Evolutionary conservation across 2,329 filamentous ascomycete genomes (phyloP).

Genomic region (Colletotrichum brevisporum): DNA sequence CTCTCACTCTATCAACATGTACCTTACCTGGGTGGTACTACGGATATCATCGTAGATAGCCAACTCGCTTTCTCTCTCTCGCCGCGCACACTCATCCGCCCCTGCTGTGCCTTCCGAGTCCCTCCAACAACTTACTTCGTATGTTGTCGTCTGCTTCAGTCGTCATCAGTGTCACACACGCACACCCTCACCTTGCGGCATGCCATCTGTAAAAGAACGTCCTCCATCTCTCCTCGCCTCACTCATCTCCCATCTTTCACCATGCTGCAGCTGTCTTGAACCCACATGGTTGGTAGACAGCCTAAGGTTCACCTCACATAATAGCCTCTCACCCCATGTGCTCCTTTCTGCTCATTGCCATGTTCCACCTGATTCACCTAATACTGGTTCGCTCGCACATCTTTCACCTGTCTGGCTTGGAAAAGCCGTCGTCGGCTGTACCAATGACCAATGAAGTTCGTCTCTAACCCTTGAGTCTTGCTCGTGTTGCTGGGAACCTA

Average conservation of each 20-base stretch:
- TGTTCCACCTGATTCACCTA: conserved; percentile 2
- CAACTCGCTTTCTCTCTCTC: too few relatives aligned
- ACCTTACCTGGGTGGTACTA: too few relatives aligned
- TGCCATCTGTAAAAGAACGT: background rate
- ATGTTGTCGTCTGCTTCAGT: too few relatives aligned
- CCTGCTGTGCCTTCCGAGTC: too few relatives aligned
- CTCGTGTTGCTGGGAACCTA: conserved; percentile 12
- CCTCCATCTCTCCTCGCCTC: background rate
- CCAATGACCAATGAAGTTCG: conserved; percentile 19
- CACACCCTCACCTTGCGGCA: too few relatives aligned
- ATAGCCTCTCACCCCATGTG: background rate
- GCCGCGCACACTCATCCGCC: too few relatives aligned
- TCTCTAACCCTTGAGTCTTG: conserved; percentile 26
- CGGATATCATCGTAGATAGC: too few relatives aligned
- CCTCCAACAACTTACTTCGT: too few relatives aligned
- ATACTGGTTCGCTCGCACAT: background rate
- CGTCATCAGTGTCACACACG: too few relatives aligned
- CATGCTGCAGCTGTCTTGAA: background rate
- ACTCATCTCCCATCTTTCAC: background rate
- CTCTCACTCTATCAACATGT: background rate
- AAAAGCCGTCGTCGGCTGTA: conserved; percentile 2
- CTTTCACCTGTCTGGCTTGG: conserved; percentile 11
- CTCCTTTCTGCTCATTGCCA: background rate
- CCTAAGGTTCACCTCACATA: conserved; percentile 3
- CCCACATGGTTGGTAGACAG: background rate